phyloP scores from a whole-genome alignment of 176 grass and related monocot genomes.

The Eleusine indica region DNA sequence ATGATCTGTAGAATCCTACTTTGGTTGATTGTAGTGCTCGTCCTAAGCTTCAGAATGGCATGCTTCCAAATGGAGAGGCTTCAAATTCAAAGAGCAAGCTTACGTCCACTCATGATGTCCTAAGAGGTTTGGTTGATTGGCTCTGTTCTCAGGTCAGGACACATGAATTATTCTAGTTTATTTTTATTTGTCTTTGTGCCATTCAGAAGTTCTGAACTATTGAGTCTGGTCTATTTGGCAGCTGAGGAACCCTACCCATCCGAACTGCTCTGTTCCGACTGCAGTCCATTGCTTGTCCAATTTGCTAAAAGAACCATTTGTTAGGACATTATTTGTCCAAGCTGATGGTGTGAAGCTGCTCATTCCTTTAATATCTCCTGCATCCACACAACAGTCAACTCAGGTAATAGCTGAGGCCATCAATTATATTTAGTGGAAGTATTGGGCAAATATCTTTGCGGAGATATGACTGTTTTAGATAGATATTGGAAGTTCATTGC shows the following conservation, averaged over 20 bases:
- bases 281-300: constrained; percentile 75
- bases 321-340: constrained; percentile 89
- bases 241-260: constrained; percentile 87
- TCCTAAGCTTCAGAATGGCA: constrained; percentile 69
- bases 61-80: constrained; percentile 67
- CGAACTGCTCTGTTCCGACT: constrained; percentile 63
- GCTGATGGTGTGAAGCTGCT: constrained; percentile 83
- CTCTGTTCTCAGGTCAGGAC: constrained; percentile 87
- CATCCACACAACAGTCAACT: constrained; percentile 92
- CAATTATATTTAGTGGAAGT: constrained; percentile 25
- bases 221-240: constrained; percentile 56
- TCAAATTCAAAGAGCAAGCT: constrained; percentile 91
- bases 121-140: constrained; percentile 83
- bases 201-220: constrained; percentile 23
- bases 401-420: constrained; percentile 57
- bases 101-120: constrained; percentile 69
- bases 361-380: constrained; percentile 88
- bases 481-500: neutral
- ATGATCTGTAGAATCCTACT: constrained; percentile 38
- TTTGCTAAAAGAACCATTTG: constrained; percentile 65
- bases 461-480: constrained; percentile 15
- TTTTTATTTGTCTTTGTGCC: constrained; percentile 28
- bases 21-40: constrained; percentile 53
- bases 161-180: constrained; percentile 28
- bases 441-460: constrained; percentile 18